Conservation (phyloP, 2,329 filamentous ascomycete genomes). For the Sclerotinia borealis region DNA sequence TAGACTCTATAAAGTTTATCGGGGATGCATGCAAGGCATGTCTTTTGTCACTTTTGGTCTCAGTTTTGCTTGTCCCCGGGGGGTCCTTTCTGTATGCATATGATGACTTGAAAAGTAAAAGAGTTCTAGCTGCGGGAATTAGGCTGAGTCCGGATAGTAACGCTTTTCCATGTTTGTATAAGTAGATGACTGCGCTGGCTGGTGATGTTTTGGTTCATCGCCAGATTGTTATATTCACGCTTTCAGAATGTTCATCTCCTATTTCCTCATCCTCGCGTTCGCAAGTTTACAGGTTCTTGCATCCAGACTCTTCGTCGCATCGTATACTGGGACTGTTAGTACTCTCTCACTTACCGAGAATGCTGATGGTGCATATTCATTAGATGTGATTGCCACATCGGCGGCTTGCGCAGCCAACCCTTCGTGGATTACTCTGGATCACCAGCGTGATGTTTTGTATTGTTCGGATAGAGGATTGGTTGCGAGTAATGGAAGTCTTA, state of each 20-base stretch:
- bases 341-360: not conserved
- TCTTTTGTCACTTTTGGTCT: not conserved
- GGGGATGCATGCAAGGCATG: not conserved
- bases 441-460: not conserved
- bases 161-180: not conserved
- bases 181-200: not conserved
- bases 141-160: not conserved
- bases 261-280: not conserved
- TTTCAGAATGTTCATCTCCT: not conserved
- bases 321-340: not conserved
- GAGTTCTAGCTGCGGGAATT: not conserved
- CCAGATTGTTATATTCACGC: not conserved
- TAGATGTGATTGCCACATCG: not conserved
- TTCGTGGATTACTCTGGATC: not conserved
- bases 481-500: not conserved
- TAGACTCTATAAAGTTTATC: not conserved
- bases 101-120: not conserved
- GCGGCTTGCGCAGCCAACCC: not conserved
- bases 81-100: not conserved
- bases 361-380: not conserved
- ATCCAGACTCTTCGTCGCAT: not conserved
- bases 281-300: not conserved
- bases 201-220: not conserved
- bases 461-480: not conserved
- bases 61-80: not conserved